Evolutionary conservation across 495 filamentous ascomycete genomes (phyloP), one percentile per base, ranked within the genome.

Genomic region (Podospora pseudoanserina): DNA sequence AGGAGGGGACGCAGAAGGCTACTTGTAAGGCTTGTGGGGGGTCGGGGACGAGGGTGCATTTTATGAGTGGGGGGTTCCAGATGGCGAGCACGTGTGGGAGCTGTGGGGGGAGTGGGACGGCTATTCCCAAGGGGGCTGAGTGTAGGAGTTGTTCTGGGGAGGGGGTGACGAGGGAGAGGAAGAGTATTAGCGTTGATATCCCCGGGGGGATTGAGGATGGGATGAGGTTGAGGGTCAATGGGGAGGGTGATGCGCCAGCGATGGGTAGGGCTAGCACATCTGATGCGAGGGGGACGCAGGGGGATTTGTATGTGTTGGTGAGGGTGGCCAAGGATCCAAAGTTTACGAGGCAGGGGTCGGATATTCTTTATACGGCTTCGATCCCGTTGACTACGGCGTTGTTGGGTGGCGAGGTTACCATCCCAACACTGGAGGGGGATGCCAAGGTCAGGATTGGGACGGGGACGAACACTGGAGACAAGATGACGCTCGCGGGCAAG

Each of bases 171-270:
- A 83, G 91, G 66, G 92, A 94, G 70, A 82, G 87, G 27, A 91
- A 92, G 80, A 91, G 90, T 6, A 83, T 98, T 63, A 88, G 83
- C 57, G 84, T 98, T 20, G 93, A 98, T 71, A 97, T 99, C 62
- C 95, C 95, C 18, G 91, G 89, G 16, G 95, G 95, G 70, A 90
- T 99, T 44, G 95, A 97, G 72, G 94, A 98, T 80, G 93, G 95
- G 54, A 97, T 97, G 94, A 86, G 90, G 58, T 77, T 99, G 72
- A 85, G 91, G 60, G 83, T 99, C 19, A 81, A 83, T 57, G 90
- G 89, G 5, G 93, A 96, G 75, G 95, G 95, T 65, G 93, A 99
- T 76, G 88, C 92, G 16, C 91, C 95, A 13, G 83, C 89, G 28
- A 91, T 89, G 23, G 91, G 92, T 65, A 83, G 85, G 7, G 76